These are phyloP conservation scores for Mucor racemosus DNA, from an alignment of 371 early-diverging fungal species.

Conservation along the genomic window DNA sequence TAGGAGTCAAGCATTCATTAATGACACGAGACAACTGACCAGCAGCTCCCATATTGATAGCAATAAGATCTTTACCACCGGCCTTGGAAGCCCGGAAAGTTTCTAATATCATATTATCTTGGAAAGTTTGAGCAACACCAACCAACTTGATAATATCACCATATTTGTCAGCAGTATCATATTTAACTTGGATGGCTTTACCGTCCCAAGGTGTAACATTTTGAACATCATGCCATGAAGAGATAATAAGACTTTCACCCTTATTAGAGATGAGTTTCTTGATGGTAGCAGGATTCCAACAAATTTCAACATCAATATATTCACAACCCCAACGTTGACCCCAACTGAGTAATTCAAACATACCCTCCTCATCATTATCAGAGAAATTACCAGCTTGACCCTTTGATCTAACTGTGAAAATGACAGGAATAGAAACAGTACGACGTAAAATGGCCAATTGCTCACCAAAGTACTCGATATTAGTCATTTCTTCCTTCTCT, in stretches of 20 bases:
- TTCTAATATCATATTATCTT: slow-evolving; percentile 82
- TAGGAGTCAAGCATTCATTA: slow-evolving; percentile 89
- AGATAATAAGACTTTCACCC: slow-evolving; percentile 75
- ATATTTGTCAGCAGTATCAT: slow-evolving; percentile 53
- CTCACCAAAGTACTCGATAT: slow-evolving; percentile 71
- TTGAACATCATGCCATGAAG: slow-evolving; percentile 88
- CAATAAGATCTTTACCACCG: slow-evolving; percentile 76
- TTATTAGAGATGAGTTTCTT: slow-evolving; percentile 54
- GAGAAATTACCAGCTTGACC: slow-evolving; percentile 91
- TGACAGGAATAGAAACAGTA: slow-evolving; percentile 74
- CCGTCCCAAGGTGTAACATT: slow-evolving; percentile 71
- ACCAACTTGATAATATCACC: slow-evolving; percentile 94
- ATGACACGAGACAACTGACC: slow-evolving; percentile 91
- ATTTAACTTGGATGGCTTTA: slow-evolving; percentile 61
- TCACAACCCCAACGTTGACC: slow-evolving; percentile 92
- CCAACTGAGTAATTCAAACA: slow-evolving; percentile 68
- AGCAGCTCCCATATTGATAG: slow-evolving; percentile 90
- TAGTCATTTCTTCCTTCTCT: slow-evolving; percentile 34
- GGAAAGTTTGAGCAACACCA: slow-evolving; percentile 72
- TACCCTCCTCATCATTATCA: slow-evolving; percentile 60
- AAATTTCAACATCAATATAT: slow-evolving; percentile 91
- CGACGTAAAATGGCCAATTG: slow-evolving; percentile 84
- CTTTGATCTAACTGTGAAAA: slow-evolving; percentile 90
- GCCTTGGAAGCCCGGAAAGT: slow-evolving; percentile 56
- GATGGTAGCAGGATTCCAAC: slow-evolving; percentile 44